Evolutionary conservation across 352 stramenopile genomes (phyloP), one percentile per base, ranked within the genome.

Genomic region (Halophytophthora polymorphica): DNA sequence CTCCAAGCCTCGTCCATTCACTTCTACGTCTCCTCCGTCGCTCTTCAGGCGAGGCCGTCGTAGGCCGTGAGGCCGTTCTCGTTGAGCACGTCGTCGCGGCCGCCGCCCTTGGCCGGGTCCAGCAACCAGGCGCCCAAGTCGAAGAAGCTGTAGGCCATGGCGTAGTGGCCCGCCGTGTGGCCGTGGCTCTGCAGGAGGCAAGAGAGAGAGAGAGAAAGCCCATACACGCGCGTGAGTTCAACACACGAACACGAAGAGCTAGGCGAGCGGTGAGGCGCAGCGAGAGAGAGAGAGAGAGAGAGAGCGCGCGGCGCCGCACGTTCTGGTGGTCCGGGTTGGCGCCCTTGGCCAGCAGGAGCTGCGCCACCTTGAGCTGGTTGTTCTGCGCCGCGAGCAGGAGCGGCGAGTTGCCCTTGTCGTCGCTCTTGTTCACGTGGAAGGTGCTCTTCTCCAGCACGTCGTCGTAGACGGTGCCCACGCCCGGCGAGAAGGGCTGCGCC

Each of bases 91-190:
- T 90, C 58, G 67, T 95, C 71, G 62, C 88, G 70, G 53, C 88
- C 54, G 66, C 93, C 66, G 56, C 93, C 70, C 76, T 94, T 89
- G 13, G 89, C 77, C 0, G 81, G 81, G 29, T 93, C 82, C 50
- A 97, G 73, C 14, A 98, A 70, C 72, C 85, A 97, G 68, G 95
- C 90, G 28, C 83, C 88, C 17, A 97, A 55, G 64, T 98, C 93
- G 56, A 91, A 91, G 65, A 91, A 91, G 66, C 72, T 91, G 70
- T 95, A 96, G 14, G 83, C 77, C 80, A 98, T 94, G 22, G 93
- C 93, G 66, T 96, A 98, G 61, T 98, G 92, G 34, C 96, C 79
- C 0, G 90, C 73, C 1, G 92, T 98, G 58, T 98, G 95, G 23
- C 92, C 93, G 38, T 80, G 66, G 66, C 77, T 85, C 75, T 86